Conservation (phyloP, 2,329 filamentous ascomycete species). For the Alternaria sp. region DNA sequence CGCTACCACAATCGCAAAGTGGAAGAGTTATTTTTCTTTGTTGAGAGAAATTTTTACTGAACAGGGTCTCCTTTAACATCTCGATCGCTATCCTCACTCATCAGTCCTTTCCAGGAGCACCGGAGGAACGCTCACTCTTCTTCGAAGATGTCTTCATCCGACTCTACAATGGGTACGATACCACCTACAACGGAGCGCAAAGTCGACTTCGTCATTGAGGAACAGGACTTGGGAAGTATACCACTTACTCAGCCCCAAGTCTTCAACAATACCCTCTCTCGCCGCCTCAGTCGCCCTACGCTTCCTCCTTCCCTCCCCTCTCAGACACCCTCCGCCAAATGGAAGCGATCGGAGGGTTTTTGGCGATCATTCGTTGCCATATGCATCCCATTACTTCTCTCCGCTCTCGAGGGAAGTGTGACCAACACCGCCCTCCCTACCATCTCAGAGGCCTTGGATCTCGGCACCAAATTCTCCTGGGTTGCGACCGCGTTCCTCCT, state of each 20-base stretch:
- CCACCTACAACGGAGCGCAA: not conserved
- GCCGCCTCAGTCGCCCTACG: constrained; percentile 6
- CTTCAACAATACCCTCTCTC: not conserved
- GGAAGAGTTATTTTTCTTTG: not conserved
- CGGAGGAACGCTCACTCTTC: not conserved
- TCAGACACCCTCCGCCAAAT: constrained; percentile 9
- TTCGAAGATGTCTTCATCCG: not conserved
- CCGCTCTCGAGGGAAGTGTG: constrained; percentile 47
- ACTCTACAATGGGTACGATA: not conserved
- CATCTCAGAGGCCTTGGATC: constrained; percentile 40
- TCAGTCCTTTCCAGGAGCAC: not conserved
- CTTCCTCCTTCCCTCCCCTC: constrained; percentile 9
- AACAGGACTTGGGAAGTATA: not conserved
- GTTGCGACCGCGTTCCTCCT: constrained; percentile 38
- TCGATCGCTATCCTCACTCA: not conserved
- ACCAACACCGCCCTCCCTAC: constrained; percentile 52
- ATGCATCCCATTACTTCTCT: constrained; percentile 32
- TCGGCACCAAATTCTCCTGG: constrained; percentile 35
- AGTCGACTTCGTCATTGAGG: not conserved
- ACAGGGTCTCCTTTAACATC: not conserved
- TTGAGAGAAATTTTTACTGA: not conserved
- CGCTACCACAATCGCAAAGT: not conserved
- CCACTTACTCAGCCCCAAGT: not conserved
- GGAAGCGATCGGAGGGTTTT: constrained; percentile 31
- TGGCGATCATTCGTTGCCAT: constrained; percentile 40